These are phyloP conservation scores for Russula sp. DNA, from an alignment of 768 basidiomycete species.

Conservation along the genomic window DNA sequence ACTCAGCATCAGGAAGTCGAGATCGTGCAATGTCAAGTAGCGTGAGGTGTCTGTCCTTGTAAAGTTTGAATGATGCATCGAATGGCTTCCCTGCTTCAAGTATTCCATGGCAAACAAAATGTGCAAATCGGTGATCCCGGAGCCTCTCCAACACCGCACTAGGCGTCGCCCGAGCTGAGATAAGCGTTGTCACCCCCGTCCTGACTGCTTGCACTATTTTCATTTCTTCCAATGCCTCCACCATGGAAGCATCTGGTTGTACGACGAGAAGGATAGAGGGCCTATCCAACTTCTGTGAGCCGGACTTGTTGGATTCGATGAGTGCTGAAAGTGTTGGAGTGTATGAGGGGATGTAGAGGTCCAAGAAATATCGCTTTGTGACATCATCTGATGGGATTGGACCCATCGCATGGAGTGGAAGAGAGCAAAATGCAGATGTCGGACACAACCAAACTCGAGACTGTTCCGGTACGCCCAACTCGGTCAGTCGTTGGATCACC, in stretches of 20 bases:
- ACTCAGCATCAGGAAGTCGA: neutral
- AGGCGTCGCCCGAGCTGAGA: neutral
- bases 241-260: neutral
- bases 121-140: neutral
- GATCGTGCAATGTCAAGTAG: neutral
- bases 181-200: neutral
- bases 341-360: neutral
- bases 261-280: neutral
- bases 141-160: neutral
- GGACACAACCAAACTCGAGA: neutral
- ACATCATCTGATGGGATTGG: neutral
- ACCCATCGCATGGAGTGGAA: slow-evolving; percentile 6
- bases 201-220: neutral
- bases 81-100: neutral
- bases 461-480: neutral
- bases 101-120: neutral
- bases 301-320: neutral
- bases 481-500: neutral
- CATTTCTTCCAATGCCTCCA: neutral
- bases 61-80: slow-evolving; percentile 3
- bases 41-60: neutral
- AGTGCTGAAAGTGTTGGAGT: neutral
- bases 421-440: neutral
- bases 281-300: neutral
- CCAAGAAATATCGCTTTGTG: neutral